phyloP scores from a whole-genome alignment of 2,329 filamentous ascomycete species.

The Diaporthe vaccinii region DNA sequence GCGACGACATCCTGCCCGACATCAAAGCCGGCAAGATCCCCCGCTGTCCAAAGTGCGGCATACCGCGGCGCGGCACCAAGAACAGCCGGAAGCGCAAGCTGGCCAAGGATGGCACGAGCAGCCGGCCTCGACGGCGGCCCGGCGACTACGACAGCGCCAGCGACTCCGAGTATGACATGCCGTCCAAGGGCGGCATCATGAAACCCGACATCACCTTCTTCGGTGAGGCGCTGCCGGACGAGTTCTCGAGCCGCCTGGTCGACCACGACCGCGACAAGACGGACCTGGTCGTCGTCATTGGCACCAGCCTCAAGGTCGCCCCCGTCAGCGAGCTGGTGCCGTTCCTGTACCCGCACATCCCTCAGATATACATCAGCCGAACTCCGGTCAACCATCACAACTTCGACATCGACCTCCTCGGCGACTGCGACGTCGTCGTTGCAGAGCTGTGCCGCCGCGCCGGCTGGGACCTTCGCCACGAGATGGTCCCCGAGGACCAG shows the following conservation, averaged over 20 bases:
- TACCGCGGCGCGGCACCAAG: constrained; percentile 63
- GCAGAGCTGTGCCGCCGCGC: constrained; percentile 86
- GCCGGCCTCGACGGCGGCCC: constrained; percentile 55
- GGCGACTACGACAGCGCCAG: constrained; percentile 57
- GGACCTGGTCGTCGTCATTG: constrained; percentile 95
- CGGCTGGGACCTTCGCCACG: constrained; percentile 84
- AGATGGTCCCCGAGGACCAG: constrained; percentile 82
- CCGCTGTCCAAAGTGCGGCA: constrained; percentile 79
- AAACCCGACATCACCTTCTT: constrained; percentile 99
- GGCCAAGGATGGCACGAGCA: constrained; percentile 57
- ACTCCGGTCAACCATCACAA: constrained; percentile 90
- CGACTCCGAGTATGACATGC: constrained; percentile 67
- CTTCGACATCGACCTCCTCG: constrained; percentile 96
- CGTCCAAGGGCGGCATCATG: constrained; percentile 83
- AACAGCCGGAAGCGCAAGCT: constrained; percentile 68
- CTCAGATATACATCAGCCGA: constrained; percentile 91
- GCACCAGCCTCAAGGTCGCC: constrained; percentile 94
- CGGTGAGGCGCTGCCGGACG: constrained; percentile 87
- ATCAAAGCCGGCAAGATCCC: constrained; percentile 84
- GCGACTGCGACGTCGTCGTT: constrained; percentile 92
- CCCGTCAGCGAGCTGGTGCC: constrained; percentile 93
- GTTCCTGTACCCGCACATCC: constrained; percentile 82
- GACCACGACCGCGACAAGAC: constrained; percentile 83
- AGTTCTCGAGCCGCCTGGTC: constrained; percentile 85
- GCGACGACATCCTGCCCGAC: constrained; percentile 83